phyloP scores from a whole-genome alignment of 2,329 filamentous ascomycete species.

The Curvularia eragrostidis region DNA sequence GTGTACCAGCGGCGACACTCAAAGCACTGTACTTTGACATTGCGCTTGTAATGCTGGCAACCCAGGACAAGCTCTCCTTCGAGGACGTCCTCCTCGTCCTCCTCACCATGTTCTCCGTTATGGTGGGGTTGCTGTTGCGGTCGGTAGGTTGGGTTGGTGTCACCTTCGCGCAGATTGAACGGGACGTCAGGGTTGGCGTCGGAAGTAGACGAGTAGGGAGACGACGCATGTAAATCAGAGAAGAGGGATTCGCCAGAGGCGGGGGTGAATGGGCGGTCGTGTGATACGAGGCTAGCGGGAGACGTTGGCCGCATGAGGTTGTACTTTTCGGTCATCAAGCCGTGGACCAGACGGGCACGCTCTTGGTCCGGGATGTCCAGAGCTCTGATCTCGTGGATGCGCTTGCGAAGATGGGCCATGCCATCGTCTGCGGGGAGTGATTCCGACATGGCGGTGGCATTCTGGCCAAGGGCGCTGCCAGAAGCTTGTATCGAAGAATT shows the following conservation, averaged over 20 bases:
- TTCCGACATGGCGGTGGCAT: constrained; percentile 42
- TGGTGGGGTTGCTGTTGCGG: constrained; percentile 20
- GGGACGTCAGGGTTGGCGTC: constrained; percentile 45
- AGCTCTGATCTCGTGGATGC: constrained; percentile 57
- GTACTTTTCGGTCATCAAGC: constrained; percentile 59
- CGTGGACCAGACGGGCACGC: constrained; percentile 58
- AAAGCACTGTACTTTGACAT: constrained; percentile 93
- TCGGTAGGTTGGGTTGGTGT: constrained; percentile 43
- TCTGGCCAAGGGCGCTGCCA: constrained; percentile 19
- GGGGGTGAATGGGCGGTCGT: constrained; percentile 50
- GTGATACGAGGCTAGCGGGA: constrained; percentile 48
- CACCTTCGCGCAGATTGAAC: constrained; percentile 45
- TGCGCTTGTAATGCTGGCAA: constrained; percentile 91
- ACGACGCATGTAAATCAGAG: constrained; percentile 44
- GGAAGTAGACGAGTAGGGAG: constrained; percentile 44
- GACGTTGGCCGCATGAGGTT: constrained; percentile 47
- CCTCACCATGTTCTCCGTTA: constrained; percentile 52
- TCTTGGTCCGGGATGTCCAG: constrained; percentile 55
- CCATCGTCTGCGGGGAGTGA: constrained; percentile 59
- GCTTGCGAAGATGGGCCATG: constrained; percentile 55
- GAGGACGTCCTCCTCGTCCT: constrained; percentile 59
- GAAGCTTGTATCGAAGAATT: constrained; percentile 23
- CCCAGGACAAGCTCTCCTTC: constrained; percentile 65
- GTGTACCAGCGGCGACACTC: constrained; percentile 92
- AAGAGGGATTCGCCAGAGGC: constrained; percentile 45